phyloP scores from a whole-genome alignment of 129 eudicot species.

The Helianthus annuus region HanXRQr2.0-SUNRISE NC_035436.2:153578499-153578998 shows the following conservation, averaged over 20 bases:
- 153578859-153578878: conserved; percentile 56
- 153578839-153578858: conserved; percentile 41
- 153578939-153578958: conserved; percentile 34
- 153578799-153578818: conserved; percentile 71
- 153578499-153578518: conserved; percentile 30
- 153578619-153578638: conserved; percentile 33
- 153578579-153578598: conserved; percentile 4
- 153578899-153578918: conserved; percentile 70
- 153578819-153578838: conserved; percentile 47
- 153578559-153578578: neutral
- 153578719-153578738: conserved; percentile 77
- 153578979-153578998: conserved; percentile 83
- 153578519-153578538: conserved; percentile 20
- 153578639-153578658: conserved; percentile 29
- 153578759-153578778: conserved; percentile 58
- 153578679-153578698: conserved; percentile 36
- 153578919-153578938: conserved; percentile 67
- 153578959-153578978: conserved; percentile 49
- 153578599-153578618: conserved; percentile 26
- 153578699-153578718: conserved; percentile 36
- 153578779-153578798: conserved; percentile 69
- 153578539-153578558: conserved; percentile 20
- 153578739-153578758: conserved; percentile 58
- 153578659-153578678: conserved; percentile 45
- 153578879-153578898: conserved; percentile 65